Conservation (phyloP, 257 asterid species). For the Paulownia fortunei region DNA sequence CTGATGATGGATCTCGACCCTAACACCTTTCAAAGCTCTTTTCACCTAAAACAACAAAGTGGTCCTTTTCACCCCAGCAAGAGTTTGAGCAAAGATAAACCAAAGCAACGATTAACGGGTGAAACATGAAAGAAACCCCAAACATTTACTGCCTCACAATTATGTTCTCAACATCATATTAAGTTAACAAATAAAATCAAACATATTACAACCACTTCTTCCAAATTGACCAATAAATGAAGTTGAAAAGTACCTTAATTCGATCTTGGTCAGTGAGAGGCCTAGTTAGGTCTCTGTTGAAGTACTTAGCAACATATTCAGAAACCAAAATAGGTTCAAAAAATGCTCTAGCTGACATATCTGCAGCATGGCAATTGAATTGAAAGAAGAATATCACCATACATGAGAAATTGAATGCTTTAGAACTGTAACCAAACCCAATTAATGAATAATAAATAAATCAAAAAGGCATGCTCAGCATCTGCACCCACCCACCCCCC, state of each 20-base stretch:
- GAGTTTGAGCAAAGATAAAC: neutral
- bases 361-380: conserved; percentile 47
- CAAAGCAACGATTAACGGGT: neutral
- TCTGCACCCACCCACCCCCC: neutral
- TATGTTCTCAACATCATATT: neutral
- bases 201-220: neutral
- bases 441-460: neutral
- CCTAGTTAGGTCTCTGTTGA: conserved; percentile 43
- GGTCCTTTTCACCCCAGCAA: neutral
- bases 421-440: neutral
- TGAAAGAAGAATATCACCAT: neutral
- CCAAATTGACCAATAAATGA: neutral
- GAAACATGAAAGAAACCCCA: neutral
- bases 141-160: neutral
- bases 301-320: conserved; percentile 40
- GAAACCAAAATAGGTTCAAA: conserved; percentile 58
- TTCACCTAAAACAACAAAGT: conserved; percentile 46
- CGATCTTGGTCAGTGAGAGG: conserved; percentile 68
- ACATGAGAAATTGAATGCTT: neutral
- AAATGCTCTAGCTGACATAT: conserved; percentile 80
- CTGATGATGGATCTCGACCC: conserved; percentile 48
- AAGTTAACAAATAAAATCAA: neutral
- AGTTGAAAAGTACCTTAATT: conserved; percentile 51
- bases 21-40: conserved; percentile 55
- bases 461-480: neutral